phyloP scores from a whole-genome alignment of 2,329 filamentous ascomycete genomes.

The Huntiella decipiens region DNA sequence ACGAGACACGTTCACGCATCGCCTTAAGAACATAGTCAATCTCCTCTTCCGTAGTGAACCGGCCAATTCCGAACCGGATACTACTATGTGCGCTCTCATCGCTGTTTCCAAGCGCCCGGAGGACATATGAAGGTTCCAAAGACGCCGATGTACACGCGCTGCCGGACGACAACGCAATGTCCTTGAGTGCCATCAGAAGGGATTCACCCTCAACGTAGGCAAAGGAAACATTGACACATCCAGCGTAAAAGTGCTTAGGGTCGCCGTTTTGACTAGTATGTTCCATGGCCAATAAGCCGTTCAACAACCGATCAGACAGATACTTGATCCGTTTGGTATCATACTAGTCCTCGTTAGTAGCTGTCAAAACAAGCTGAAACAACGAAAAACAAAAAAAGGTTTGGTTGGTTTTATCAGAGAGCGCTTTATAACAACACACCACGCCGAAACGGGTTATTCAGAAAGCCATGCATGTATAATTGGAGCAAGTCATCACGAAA shows the following conservation, averaged over 20 bases:
- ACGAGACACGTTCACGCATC: slow-evolving; percentile 73
- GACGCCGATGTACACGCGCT: slow-evolving; percentile 96
- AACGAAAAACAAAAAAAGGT: slow-evolving; percentile 3
- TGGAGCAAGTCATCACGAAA: slow-evolving; percentile 55
- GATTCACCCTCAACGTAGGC: slow-evolving; percentile 97
- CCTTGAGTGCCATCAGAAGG: slow-evolving; percentile 92
- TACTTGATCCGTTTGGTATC: slow-evolving; percentile 67
- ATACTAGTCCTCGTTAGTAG: slow-evolving; percentile 42
- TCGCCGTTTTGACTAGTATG: slow-evolving; percentile 88
- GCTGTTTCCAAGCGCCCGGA: slow-evolving; percentile 83
- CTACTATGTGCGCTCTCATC: slow-evolving; percentile 96
- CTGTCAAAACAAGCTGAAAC: not conserved
- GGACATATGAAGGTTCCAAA: slow-evolving; percentile 86
- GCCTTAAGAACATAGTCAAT: slow-evolving; percentile 97
- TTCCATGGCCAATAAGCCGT: slow-evolving; percentile 71
- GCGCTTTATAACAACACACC: slow-evolving; percentile 46
- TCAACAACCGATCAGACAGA: slow-evolving; percentile 66
- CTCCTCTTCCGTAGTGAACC: slow-evolving; percentile 87
- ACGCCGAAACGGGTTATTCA: slow-evolving; percentile 49
- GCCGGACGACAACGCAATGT: slow-evolving; percentile 90
- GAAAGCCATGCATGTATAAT: slow-evolving; percentile 74
- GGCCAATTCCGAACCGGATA: slow-evolving; percentile 91
- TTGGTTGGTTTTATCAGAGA: slow-evolving; percentile 31
- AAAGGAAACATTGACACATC: slow-evolving; percentile 96
- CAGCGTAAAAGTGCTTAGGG: slow-evolving; percentile 67